Evolutionary conservation across 225 moss, liverwort and hornwort genomes (phyloP), one percentile per base, ranked within the genome.

Genomic region (Marchantia paleacea): DNA sequence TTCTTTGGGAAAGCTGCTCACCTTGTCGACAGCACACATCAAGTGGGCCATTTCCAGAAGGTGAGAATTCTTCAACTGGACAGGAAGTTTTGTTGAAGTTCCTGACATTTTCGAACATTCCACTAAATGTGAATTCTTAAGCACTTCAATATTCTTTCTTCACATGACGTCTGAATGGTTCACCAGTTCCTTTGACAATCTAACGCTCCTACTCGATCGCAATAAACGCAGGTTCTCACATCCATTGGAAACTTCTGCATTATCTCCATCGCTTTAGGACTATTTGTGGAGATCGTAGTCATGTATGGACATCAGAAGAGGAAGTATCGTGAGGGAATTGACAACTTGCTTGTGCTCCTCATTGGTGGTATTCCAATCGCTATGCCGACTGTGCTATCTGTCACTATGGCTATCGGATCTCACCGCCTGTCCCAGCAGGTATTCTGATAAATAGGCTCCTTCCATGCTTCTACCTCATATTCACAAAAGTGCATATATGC

Each of bases 1-100:
- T 94, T 94, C 83, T 94, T 94, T 30, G 94, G 94, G 54, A 94
- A 91, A 86, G 94, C 94, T 52, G 94, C 92, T 52, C 92, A 94
- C 86, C 84, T 94, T 48, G 92, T 94, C 49, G 94, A 94, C 73
- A 89, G 90, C 69, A 94, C 94, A 52, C 91, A 94, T 82, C 91
- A 92, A 82, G 89, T 89, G 10, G 78, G 78, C 86, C 93, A 93
- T 78, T 93, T 93, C 68, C 93, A 93, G 85, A 91, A 93, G 91
- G 93, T 93, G 78, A 80, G 89, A 77, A 88, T 83, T 28, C 8
- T 7, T 31, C 14, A 10, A 11, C 11, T 16, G 18, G 9, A 18
- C 65, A 25, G 0, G 4, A n/a, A 65, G 25, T 28, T 5, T 65
- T 22, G n/a, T 28, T 25, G 25, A 26, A 12, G n/a, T 65, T 65